These are phyloP conservation scores for Endothia cerciana DNA, from an alignment of 2,329 filamentous ascomycete species.

Conservation along the genomic window DNA sequence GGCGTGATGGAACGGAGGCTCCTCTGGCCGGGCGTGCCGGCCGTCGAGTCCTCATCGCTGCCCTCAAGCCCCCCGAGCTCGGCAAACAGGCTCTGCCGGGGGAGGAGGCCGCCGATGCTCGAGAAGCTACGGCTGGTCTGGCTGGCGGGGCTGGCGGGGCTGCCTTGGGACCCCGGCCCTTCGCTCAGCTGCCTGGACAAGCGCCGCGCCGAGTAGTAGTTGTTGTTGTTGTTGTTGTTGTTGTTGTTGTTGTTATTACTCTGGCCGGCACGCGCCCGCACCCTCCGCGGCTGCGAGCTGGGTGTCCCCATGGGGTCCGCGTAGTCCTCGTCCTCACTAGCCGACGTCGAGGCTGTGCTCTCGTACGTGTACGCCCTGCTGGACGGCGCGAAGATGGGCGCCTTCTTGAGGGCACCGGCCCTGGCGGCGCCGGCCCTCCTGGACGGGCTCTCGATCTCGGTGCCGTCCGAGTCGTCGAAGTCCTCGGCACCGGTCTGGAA, in stretches of 20 bases:
- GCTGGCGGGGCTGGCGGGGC: constrained; percentile 65
- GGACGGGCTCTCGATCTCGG: constrained; percentile 76
- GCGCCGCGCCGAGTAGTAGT: constrained; percentile 61
- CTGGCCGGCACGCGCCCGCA: constrained; percentile 73
- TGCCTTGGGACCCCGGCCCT: constrained; percentile 60
- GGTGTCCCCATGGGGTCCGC: constrained; percentile 62
- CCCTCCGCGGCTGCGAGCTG: constrained; percentile 64
- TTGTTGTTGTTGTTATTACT: no score
- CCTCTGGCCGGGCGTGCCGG: constrained; percentile 58
- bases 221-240: no score
- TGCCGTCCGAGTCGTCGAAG: constrained; percentile 72
- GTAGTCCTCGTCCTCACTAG: constrained; percentile 71
- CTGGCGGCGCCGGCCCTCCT: constrained; percentile 43
- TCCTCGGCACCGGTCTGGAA: constrained; percentile 94
- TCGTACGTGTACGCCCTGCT: constrained; percentile 67
- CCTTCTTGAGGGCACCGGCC: constrained; percentile 41
- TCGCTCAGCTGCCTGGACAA: constrained; percentile 63
- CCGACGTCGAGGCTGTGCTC: constrained; percentile 88
- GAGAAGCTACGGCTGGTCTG: constrained; percentile 53
- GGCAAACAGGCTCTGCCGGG: constrained; percentile 81
- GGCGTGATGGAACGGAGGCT: constrained; percentile 53
- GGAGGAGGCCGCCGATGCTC: constrained; percentile 50
- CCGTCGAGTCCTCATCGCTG: constrained; percentile 72
- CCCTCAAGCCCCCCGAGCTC: constrained; percentile 82
- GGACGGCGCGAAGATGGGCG: constrained; percentile 49